phyloP scores from a whole-genome alignment of 257 asterid species.

The Penstemon eatonii region DNA sequence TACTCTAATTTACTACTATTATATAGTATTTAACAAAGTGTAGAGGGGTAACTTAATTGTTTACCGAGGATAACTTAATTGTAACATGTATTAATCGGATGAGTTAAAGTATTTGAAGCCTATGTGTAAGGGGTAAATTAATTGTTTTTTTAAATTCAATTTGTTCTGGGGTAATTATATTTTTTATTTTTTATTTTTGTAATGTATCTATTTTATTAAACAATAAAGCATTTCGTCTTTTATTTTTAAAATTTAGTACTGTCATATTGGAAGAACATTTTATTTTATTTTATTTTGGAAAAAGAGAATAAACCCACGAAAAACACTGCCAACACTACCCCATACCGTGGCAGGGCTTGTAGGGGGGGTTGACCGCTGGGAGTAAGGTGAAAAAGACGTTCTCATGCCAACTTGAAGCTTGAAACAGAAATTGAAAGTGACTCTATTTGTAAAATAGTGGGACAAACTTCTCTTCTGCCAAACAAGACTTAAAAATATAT shows the following conservation, averaged over 20 bases:
- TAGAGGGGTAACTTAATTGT: too few relatives aligned
- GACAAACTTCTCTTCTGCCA: slow-evolving; percentile 28
- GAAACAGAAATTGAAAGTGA: slow-evolving; percentile 32
- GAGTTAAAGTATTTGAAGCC: too few relatives aligned
- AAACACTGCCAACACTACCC: background rate
- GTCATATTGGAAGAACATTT: too few relatives aligned
- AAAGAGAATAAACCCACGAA: background rate
- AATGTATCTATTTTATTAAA: too few relatives aligned
- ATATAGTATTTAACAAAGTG: too few relatives aligned
- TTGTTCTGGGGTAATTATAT: too few relatives aligned
- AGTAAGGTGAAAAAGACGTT: background rate
- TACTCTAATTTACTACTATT: too few relatives aligned
- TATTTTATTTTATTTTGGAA: background rate
- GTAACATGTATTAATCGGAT: too few relatives aligned
- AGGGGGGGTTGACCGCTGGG: slow-evolving; percentile 12
- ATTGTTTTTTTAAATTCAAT: too few relatives aligned
- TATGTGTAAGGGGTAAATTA: too few relatives aligned
- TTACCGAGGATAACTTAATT: too few relatives aligned
- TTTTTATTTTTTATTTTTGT: too few relatives aligned
- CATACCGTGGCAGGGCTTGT: background rate
- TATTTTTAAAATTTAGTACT: background rate
- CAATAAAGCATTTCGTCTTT: background rate
- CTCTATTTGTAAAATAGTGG: slow-evolving; percentile 9
- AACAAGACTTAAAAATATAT: slow-evolving; percentile 4
- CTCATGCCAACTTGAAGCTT: slow-evolving; percentile 7